Conservation (phyloP, 495 filamentous ascomycete species). For the Chaetomium tenue region DNA sequence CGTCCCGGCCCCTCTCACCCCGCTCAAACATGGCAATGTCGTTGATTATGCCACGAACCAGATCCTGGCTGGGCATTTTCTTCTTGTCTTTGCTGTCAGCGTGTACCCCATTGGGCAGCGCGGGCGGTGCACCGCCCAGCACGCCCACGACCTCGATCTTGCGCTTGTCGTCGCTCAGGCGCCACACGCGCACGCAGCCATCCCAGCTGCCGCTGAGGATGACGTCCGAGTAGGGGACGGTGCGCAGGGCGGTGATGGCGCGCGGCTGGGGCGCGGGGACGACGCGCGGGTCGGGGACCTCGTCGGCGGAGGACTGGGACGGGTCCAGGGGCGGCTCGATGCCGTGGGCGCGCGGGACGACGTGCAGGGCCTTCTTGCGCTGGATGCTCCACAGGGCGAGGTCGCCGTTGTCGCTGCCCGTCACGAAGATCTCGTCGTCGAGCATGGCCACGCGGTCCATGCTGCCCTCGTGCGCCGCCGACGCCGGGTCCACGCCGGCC, state of each 20-base stretch:
- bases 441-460: slow-evolving; percentile 88
- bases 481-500: slow-evolving; percentile 38
- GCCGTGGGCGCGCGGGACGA: slow-evolving; percentile 77
- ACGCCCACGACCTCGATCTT: slow-evolving; percentile 69
- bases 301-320: slow-evolving; percentile 69
- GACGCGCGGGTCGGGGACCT: slow-evolving; percentile 52
- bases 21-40: slow-evolving; percentile 80
- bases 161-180: slow-evolving; percentile 76
- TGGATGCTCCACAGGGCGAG: slow-evolving; percentile 85
- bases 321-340: slow-evolving; percentile 64
- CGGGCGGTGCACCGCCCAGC: slow-evolving; percentile 45
- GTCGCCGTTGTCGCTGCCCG: slow-evolving; percentile 84
- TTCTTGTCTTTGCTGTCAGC: not conserved
- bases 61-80: slow-evolving; percentile 1
- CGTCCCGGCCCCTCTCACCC: slow-evolving; percentile 66
- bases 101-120: slow-evolving; percentile 13
- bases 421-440: slow-evolving; percentile 87
- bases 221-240: slow-evolving; percentile 82
- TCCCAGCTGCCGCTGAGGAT: slow-evolving; percentile 93
- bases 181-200: slow-evolving; percentile 82
- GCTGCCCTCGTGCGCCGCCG: slow-evolving; percentile 67
- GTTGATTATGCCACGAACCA: slow-evolving; percentile 75
- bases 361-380: slow-evolving; percentile 93
- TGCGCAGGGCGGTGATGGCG: slow-evolving; percentile 85
- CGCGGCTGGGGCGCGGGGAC: slow-evolving; percentile 67